phyloP scores from a whole-genome alignment of 1,139 yeast species.

The Blastobotrys capitulatus region DNA sequence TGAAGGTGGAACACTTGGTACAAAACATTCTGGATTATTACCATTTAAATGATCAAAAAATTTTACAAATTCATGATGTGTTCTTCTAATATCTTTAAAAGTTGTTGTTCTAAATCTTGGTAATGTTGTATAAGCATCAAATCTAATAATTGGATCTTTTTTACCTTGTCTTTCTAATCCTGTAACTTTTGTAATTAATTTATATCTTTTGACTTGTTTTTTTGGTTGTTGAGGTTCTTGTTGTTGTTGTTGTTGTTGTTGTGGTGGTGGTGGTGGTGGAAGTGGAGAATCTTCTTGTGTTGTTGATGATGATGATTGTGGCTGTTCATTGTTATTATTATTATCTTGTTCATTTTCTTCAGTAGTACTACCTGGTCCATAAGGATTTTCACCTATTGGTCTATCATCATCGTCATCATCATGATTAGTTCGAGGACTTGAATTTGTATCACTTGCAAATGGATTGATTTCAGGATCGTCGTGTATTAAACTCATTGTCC shows the following conservation, averaged over 20 bases:
- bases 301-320: not conserved
- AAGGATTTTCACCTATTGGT: slow-evolving; percentile 9
- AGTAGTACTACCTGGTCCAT: not conserved
- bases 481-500: slow-evolving; percentile 27
- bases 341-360: not conserved
- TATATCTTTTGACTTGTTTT: slow-evolving; percentile 23
- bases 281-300: not conserved
- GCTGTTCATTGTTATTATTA: not conserved
- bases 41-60: slow-evolving; percentile 73
- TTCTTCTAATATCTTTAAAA: slow-evolving; percentile 74
- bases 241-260: slow-evolving; percentile 3
- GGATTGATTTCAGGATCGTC: slow-evolving; percentile 24
- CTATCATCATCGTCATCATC: slow-evolving; percentile 11
- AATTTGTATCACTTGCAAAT: slow-evolving; percentile 19
- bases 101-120: slow-evolving; percentile 69
- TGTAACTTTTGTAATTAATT: slow-evolving; percentile 38
- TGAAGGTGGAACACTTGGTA: slow-evolving; percentile 78
- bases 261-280: not conserved
- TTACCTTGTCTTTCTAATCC: slow-evolving; percentile 46
- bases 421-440: not conserved
- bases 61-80: slow-evolving; percentile 69
- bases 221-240: not conserved
- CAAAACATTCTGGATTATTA: slow-evolving; percentile 87
- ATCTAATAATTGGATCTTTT: slow-evolving; percentile 46
- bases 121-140: slow-evolving; percentile 42